Evolutionary conservation across 1,284 basidiomycete genomes (phyloP), one percentile per base, ranked within the genome.

Genomic region (Leccinum subrobustum): DNA sequence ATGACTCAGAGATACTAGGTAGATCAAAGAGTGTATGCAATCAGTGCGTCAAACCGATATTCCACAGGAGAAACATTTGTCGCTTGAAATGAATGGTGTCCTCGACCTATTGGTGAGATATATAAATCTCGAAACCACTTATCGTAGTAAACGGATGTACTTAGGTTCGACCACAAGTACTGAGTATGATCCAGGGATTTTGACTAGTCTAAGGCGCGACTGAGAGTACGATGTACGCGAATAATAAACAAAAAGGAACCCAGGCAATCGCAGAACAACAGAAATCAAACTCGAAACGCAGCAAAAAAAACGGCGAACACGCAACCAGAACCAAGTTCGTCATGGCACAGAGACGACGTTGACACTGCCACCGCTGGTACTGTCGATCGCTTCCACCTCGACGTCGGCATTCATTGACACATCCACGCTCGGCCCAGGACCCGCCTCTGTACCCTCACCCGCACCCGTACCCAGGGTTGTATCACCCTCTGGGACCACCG

Each of bases 301-400:
- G 6, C 18, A 47, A 20, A 12, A 47, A 8, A 47, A 8, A 12
- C 6, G 14, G 6, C 11, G 18, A 47, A 47, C 18, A 12, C 44
- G 16, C 16, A 47, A 47, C 47, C 52, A 11, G 9, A 52, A 50
- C 8, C 29, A 39, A 6, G 37, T 25, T 27, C 6, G 56, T 67
- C 65, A 70, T 44, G 69, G 58, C 4, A 29, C 35, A n/a, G 56
- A 20, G 9, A 14, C 33, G 16, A 51, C 44, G 51, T 27, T 14
- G 12, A 53, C 29, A 4, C 11, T 27, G 1, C 42, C 59, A 14
- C 54, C 37, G 1, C 27, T 33, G 23, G 58, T 57, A 8, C 18
- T 55, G 6, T 65, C 58, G 1, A 9, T 35, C 59, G 14, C n/a
- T 11, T 35, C 52, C 47, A 12, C 23, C 4, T 58, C 62, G 50